Base-by-base conservation (phyloP, 2,329 filamentous ascomycete genomes). In the Conoideocrella luteorostrata region DNA sequence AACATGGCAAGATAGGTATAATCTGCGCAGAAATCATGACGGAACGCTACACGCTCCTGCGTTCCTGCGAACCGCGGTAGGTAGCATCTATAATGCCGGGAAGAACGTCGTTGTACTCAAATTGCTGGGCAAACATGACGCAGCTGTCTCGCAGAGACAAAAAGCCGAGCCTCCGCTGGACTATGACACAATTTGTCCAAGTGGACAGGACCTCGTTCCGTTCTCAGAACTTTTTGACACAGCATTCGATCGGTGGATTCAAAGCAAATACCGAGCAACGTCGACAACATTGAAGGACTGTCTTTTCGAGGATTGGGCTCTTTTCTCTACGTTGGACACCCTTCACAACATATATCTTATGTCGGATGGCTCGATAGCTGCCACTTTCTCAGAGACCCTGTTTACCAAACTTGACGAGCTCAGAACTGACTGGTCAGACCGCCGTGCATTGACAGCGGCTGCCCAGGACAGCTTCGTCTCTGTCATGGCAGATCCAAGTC, bases 101-200 rank as follows among this genome's bases (percentile, higher is more conserved):
- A 96, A 96, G 63, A 94, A 85, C 54, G 82, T 93, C 44, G 79
- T 93, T 1, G 84, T 96, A 35, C 67, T 96, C n/a, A 83, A 82
- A 47, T 77, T 84, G 38, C 70, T 95, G 10, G 78, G 81, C 32
- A 70, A 74, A 44, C 70, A 75, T 47, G 60, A 68, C 39, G 53
- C 63, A 38, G 56, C 53, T 45, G 59, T 56, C 59, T 51, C 49
- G 3, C 46, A 53, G 4, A 53, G 47, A 39, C 40, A 44, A 45
- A 63, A 47, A 33, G 60, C 47, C 41, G 74, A 72, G 49, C 72
- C 66, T 26, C 64, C 52, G 12, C 61, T 88, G n/a, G 70, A 77
- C 30, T 80, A 81, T 47, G 68, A 75, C 1, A 63, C 69, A 1
- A 72, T 85, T 5, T 81, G 76, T 55, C 67, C 73, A 5, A 52